Base-by-base conservation (phyloP, 2,329 filamentous ascomycete species). In the Trichoderma sp. region DNA sequence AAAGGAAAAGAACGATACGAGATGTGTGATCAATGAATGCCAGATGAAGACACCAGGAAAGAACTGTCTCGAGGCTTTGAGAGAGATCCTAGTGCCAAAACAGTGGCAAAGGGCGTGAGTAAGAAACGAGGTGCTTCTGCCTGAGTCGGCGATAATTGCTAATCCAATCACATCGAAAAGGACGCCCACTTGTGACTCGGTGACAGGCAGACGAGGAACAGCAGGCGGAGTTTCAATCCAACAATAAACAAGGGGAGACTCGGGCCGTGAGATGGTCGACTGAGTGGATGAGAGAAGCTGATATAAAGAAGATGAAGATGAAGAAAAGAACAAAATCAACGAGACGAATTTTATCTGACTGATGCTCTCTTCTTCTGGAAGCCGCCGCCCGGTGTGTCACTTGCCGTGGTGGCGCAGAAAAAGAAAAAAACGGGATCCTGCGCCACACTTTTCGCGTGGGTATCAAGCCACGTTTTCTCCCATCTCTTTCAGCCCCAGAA, bases 131-230 rank as follows among this genome's bases (percentile, higher is more conserved):
- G 30, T 14, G 34, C 34, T 48, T 50, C 28, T 54, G 48, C 41
- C 48, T 62, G 24, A 30, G 21, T 44, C 39, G 59, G 39, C 19
- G 48, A 54, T 34, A 62, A 62, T 62, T 54, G 48, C 26, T 62
- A 24, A 54, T 54, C 59, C 59, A 62, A 62, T 62, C 59, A 62
- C 52, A 51, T 61, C 48, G 44, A 44, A 30, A 26, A 48, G 10
- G 7, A 62, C 12, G 59, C 48, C 44, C 58, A 14, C 58, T 44
- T 26, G 24, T 41, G 10, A 21, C 21, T 56, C 19, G 30, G 26
- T 19, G 48, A 52, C 51, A 21, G 28, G 15, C 5, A 19, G 26
- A 30, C 28, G 50, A 45, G 9, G 43, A 17, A n/a, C 17, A 9
- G 14, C 7, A 9, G 14, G 21, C n/a, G 30, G 30, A 34, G 7